Conservation (phyloP, 306 rosid genomes). For the Notholithocarpus densiflorus region DNA sequence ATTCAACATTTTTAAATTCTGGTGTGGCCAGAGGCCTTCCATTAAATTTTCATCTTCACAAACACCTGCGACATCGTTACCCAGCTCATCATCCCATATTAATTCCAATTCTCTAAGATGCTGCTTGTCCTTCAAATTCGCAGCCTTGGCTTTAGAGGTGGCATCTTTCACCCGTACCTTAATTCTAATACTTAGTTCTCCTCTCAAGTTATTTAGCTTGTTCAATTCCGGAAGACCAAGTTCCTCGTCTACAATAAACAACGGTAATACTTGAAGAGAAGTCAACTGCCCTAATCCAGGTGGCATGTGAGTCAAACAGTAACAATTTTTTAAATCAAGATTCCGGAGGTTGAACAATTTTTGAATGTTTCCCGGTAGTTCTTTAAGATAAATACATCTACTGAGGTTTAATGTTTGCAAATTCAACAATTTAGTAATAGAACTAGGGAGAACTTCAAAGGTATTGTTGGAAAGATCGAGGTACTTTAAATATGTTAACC, state of each 20-base stretch:
- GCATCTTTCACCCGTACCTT: background rate
- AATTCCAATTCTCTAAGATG: background rate
- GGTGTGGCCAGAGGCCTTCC: background rate
- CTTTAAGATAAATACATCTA: too few species aligned
- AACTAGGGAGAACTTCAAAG: too few species aligned
- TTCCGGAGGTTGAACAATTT: too few species aligned
- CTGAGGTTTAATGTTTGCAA: too few species aligned
- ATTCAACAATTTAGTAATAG: too few species aligned
- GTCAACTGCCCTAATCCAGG: too few species aligned
- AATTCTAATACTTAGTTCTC: background rate
- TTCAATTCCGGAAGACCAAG: background rate
- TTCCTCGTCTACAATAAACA: too few species aligned
- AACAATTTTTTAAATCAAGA: accelerated
- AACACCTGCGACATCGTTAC: too few species aligned
- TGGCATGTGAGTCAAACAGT: too few species aligned
- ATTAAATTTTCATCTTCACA: background rate
- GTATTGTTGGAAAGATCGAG: accelerated
- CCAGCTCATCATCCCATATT: too few species aligned
- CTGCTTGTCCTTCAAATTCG: background rate
- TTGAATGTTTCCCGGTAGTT: too few species aligned
- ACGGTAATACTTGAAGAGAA: background rate
- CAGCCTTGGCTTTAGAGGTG: background rate
- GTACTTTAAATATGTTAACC: too few species aligned
- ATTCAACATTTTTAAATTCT: background rate
- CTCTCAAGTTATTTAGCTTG: background rate